Evolutionary conservation across 768 basidiomycete genomes (phyloP), one percentile per base, ranked within the genome.

Genomic region (Macrolepiota dolichaula): DNA sequence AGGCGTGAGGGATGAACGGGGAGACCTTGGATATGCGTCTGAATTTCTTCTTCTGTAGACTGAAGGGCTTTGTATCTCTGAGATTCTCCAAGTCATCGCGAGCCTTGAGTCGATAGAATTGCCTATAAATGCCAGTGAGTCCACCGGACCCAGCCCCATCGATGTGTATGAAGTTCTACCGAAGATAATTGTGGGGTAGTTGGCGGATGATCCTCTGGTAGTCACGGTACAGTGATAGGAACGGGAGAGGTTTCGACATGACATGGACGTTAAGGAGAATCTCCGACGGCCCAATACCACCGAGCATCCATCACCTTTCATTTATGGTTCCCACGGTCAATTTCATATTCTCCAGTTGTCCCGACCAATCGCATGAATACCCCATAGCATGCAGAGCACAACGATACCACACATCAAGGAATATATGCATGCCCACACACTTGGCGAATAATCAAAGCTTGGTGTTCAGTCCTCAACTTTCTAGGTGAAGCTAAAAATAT

Each of bases 71-170:
- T 15, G 79, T 74, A 22, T 69, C 61, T 37, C 81, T 54, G n/a
- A 84, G 68, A 13, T 77, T 74, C n/a, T 79, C 79, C 46, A 86
- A 73, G 69, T 86, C 87, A 68, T 88, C 83, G 32, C 74, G 75
- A 25, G 78, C 79, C 65, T 85, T 85, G 55, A 88, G 68, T 62
- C 77, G 80, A 72, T 84, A 91, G 70, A 91, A 90, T 53, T 81
- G 81, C 29, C 89, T 91, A n/a, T n/a, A 67, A 19, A 29, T n/a
- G 52, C 52, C 7, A 54, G 56, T 53, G 59, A 59, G 55, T 17
- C 40, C 57, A 60, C 53, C 55, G 27, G 19, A 27, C 56, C 24
- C 52, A 44, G n/a, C 38, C 7, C 1, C 47, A 25, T 22, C 32
- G 47, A 54, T 42, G 9, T 40, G 15, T 10, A 49, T 1, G 19